These are phyloP conservation scores for Termitomyces titanicus DNA, from an alignment of 768 basidiomycete genomes.

Conservation along the genomic window DNA sequence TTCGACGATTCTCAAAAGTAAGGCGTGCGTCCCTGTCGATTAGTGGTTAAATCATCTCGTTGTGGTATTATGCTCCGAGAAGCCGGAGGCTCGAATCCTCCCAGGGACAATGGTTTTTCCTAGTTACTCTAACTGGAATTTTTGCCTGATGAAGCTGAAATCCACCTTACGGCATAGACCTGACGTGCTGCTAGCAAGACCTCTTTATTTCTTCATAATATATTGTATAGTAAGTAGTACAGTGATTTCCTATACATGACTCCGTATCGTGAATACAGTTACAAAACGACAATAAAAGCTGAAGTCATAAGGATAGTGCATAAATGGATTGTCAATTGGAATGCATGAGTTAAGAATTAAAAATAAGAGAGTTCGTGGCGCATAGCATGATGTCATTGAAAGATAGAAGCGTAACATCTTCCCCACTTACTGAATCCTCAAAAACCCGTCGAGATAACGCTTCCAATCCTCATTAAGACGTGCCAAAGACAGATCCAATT, in stretches of 20 bases:
- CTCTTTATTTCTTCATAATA: too few species aligned
- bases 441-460: not conserved
- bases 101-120: not conserved
- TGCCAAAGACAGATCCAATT: not conserved
- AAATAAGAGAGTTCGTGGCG: not conserved
- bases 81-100: conserved; percentile 1
- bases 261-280: too few species aligned
- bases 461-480: not conserved
- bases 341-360: not conserved
- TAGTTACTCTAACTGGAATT: too few species aligned
- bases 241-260: too few species aligned
- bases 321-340: not conserved
- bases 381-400: not conserved
- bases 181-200: not conserved
- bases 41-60: conserved; percentile 3
- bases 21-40: not conserved
- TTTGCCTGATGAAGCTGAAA: too few species aligned
- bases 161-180: too few species aligned
- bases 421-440: not conserved
- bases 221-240: too few species aligned
- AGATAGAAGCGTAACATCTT: too few species aligned
- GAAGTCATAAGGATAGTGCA: not conserved
- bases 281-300: too few species aligned
- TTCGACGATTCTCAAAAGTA: too few species aligned
- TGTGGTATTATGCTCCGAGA: not conserved